Evolutionary conservation across 2,329 filamentous ascomycete genomes (phyloP), one percentile per base, ranked within the genome.

Genomic region (Diaporthe longicolla): DNA sequence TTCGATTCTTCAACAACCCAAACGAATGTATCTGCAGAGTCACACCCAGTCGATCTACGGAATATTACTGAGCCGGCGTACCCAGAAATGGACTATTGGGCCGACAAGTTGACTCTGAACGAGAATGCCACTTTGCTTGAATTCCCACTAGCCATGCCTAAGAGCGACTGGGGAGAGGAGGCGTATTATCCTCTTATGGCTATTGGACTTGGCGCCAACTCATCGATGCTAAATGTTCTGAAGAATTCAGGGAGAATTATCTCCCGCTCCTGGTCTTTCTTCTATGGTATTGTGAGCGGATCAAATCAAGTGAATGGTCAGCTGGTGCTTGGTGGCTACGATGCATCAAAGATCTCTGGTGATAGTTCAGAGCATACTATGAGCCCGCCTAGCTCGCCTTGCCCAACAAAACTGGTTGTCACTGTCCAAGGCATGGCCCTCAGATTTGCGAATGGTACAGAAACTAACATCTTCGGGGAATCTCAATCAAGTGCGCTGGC

Each of bases 191-290:
- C 54, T 6, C 77, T 77, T 74, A 77, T 75, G 52, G 76, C 66
- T 29, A 19, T 81, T 26, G 80, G 81, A 5, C 72, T 83, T 35
- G 81, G 80, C 8, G 58, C 72, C 10, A 80, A 82, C 65, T 83
- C 81, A 37, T 80, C 81, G 1, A 68, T 83, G 37, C 73, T 83
- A 8, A 74, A 74, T 21, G 57, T 74, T 17, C 78, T 83, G 17
- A 73, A 77, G 55, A 48, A 72, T 32, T 65, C 78, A 6, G 78
- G 78, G 24, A 70, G 77, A 45, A 82, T 82, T 70, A 75, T 76
- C 8, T 79, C 79, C 43, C 78, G 78, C 24, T 78, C 77, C 21
- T 82, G 80, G 76, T 79, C 79, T 32, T 77, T 81, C n/a, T 82
- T 81, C 68, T 83, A 79, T 78, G 82, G 81, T 21, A 73, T 58